phyloP scores from a whole-genome alignment of 768 basidiomycete genomes.

The Xerocomellus amylosporus region DNA sequence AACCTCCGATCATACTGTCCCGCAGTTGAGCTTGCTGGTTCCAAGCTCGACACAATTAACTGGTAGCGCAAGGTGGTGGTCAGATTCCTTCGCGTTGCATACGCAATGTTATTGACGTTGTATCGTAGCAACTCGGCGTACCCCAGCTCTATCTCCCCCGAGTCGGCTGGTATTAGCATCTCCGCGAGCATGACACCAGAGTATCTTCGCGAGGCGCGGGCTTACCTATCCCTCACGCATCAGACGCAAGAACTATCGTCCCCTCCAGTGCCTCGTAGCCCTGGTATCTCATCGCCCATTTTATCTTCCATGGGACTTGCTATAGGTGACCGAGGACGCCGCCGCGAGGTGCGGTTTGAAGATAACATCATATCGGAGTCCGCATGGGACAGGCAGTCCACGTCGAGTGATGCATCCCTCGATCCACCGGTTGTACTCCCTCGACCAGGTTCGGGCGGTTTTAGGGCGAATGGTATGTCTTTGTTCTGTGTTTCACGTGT shows the following conservation, averaged over 20 bases:
- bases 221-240: slow-evolving; percentile 32
- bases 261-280: slow-evolving; percentile 17
- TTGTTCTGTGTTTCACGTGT: background rate
- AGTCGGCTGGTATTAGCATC: slow-evolving; percentile 31
- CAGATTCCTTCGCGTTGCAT: background rate
- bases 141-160: slow-evolving; percentile 33
- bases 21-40: slow-evolving; percentile 30
- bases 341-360: slow-evolving; percentile 35
- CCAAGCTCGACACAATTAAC: slow-evolving; percentile 13
- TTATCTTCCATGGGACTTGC: slow-evolving; percentile 33
- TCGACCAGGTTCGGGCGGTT: slow-evolving; percentile 8
- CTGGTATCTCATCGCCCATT: slow-evolving; percentile 26
- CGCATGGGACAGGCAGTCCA: slow-evolving; percentile 30
- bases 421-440: slow-evolving; percentile 21
- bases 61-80: slow-evolving; percentile 15
- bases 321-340: slow-evolving; percentile 25
- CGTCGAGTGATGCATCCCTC: slow-evolving; percentile 30
- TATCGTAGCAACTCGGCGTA: slow-evolving; percentile 22
- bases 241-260: slow-evolving; percentile 12
- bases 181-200: slow-evolving; percentile 34
- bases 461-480: slow-evolving; percentile 23
- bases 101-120: slow-evolving; percentile 1
- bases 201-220: slow-evolving; percentile 32
- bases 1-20: slow-evolving; percentile 15
- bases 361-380: slow-evolving; percentile 32